Conservation (phyloP, 2,329 filamentous ascomycete genomes). For the Trichoderma atrobrunneum region DNA sequence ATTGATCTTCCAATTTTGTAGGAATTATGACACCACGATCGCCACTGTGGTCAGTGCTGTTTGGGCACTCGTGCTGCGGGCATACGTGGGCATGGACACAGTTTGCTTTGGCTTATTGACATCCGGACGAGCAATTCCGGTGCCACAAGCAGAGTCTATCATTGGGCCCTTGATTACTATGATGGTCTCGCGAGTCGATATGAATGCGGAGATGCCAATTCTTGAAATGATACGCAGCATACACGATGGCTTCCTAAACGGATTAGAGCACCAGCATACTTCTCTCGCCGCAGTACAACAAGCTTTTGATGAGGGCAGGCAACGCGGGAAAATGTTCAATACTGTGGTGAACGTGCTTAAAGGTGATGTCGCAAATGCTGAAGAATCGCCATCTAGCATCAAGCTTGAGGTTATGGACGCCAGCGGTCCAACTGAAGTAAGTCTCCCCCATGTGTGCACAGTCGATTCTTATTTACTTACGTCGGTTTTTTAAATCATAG, state of each 20-base stretch:
- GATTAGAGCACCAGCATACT: neutral
- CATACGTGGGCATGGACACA: neutral
- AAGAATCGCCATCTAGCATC: neutral
- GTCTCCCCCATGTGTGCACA: neutral
- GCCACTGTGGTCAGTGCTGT: neutral
- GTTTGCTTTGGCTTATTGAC: neutral
- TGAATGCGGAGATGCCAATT: neutral
- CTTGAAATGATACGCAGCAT: neutral
- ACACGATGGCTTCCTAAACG: neutral
- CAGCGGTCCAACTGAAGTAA: neutral
- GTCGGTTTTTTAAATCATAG: neutral
- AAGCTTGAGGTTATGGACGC: neutral
- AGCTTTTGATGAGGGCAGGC: neutral
- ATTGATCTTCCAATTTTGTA: neutral
- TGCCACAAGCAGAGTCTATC: neutral
- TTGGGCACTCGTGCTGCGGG: neutral
- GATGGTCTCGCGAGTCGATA: neutral
- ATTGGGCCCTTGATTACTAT: neutral
- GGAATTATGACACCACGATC: neutral
- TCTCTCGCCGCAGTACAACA: neutral
- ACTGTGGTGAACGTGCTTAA: neutral
- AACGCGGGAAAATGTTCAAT: neutral
- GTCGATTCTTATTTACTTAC: neutral
- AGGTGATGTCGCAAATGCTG: neutral
- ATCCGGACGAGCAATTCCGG: neutral